These are phyloP conservation scores for Mycena galericulata DNA, from an alignment of 768 basidiomycete genomes.

Conservation along the genomic window DNA sequence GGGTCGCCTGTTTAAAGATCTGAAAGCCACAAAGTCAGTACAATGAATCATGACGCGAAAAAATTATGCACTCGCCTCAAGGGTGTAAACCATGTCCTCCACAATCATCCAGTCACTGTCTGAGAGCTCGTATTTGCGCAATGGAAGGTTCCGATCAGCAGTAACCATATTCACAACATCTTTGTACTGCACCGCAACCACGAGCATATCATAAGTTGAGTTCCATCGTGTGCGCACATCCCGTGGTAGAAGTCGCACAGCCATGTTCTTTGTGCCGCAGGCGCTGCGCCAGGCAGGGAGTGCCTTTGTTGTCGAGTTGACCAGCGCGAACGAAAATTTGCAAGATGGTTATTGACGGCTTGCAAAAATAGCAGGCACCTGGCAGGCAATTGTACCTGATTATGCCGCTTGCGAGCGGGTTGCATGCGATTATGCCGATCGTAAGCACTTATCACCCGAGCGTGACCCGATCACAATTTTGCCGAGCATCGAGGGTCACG, in stretches of 20 bases:
- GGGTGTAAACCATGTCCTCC: conserved; percentile 37
- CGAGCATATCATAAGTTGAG: conserved; percentile 48
- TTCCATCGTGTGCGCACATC: conserved; percentile 54
- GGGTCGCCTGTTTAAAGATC: neutral
- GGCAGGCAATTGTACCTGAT: neutral
- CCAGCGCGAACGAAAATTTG: conserved; percentile 37
- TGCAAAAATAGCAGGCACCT: neutral
- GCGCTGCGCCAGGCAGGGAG: conserved; percentile 45
- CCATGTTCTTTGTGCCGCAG: conserved; percentile 25
- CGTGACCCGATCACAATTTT: neutral
- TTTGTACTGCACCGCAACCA: conserved; percentile 43
- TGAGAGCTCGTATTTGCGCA: neutral
- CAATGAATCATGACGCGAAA: neutral
- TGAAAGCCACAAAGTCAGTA: too few relatives aligned
- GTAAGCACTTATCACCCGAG: neutral
- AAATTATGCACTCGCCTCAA: conserved; percentile 35
- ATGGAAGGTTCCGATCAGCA: neutral
- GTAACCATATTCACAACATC: conserved; percentile 39
- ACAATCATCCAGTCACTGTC: neutral
- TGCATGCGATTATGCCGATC: neutral
- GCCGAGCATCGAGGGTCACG: too few relatives aligned
- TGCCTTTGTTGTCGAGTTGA: conserved; percentile 44
- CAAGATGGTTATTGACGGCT: too few relatives aligned
- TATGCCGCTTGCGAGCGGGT: neutral
- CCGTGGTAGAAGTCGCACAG: conserved; percentile 39